Conservation (phyloP, 192 early-diverging fungal species). For the Coemansia sp. region DNA sequence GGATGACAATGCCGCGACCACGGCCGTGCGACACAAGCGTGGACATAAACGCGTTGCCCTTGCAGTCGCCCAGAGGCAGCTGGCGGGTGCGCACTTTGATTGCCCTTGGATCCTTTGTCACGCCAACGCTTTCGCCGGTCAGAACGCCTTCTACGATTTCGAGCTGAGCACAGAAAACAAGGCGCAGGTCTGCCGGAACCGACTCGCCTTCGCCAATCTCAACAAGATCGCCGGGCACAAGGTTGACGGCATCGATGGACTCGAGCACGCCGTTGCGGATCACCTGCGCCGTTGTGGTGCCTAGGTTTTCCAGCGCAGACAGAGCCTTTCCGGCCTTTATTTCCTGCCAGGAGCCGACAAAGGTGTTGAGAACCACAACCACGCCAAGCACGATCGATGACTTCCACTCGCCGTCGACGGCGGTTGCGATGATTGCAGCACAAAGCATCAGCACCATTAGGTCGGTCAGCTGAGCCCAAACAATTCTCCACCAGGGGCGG, state of each 20-base stretch:
- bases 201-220: constrained; percentile 82
- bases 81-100: constrained; percentile 52
- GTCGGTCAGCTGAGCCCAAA: constrained; percentile 88
- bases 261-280: constrained; percentile 76
- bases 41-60: constrained; percentile 96
- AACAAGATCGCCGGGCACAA: constrained; percentile 91
- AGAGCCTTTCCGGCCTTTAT: constrained; percentile 92
- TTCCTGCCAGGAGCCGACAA: constrained; percentile 94
- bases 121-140: constrained; percentile 73
- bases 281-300: constrained; percentile 75
- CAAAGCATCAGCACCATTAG: constrained; percentile 93
- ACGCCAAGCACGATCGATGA: constrained; percentile 72
- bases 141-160: constrained; percentile 70
- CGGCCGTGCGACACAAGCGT: constrained; percentile 89
- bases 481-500: constrained; percentile 76
- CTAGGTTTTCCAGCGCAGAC: constrained; percentile 83
- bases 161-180: constrained; percentile 64
- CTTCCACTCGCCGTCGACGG: constrained; percentile 82
- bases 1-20: constrained; percentile 88
- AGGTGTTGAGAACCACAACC: constrained; percentile 86
- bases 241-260: constrained; percentile 68
- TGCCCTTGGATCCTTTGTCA: constrained; percentile 60
- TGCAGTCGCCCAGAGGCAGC: constrained; percentile 85
- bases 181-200: constrained; percentile 81
- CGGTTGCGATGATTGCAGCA: constrained; percentile 77